A percentile compares a stretch with the other conserved stretches of the same genome.
Conservation (phyloP, 805 yeast species). For the Ogataea sp. region DNA sequence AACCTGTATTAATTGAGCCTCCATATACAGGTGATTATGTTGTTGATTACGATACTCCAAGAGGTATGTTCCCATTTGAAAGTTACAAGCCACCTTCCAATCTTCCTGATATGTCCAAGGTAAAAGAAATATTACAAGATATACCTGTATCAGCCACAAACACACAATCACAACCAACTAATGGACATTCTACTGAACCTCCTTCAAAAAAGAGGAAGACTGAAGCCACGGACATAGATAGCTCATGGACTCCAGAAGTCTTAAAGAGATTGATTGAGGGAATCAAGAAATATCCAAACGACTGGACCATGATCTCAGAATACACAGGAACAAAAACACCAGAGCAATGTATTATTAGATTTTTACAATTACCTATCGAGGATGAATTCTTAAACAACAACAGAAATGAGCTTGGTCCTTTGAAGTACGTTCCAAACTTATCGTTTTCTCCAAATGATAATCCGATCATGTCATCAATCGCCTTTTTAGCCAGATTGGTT, state of each 20-base stretch:
- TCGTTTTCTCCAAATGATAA: slow-evolving; percentile 84
- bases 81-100: slow-evolving; percentile 63
- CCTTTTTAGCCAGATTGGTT: slow-evolving; percentile 77
- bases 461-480: slow-evolving; percentile 88
- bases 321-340: slow-evolving; percentile 62
- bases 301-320: slow-evolving; percentile 73
- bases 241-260: slow-evolving; percentile 63
- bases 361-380: slow-evolving; percentile 74
- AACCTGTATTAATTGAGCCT: slow-evolving; percentile 62
- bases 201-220: slow-evolving; percentile 15
- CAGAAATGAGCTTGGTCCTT: slow-evolving; percentile 52
- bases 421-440: slow-evolving; percentile 74
- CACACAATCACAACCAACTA: background rate
- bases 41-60: slow-evolving; percentile 78
- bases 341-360: slow-evolving; percentile 74
- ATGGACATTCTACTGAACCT: slow-evolving; percentile 4
- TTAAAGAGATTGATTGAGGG: slow-evolving; percentile 54
- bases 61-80: slow-evolving; percentile 89
- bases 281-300: slow-evolving; percentile 52
- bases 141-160: background rate
- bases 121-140: slow-evolving; percentile 15
- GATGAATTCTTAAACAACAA: slow-evolving; percentile 53
- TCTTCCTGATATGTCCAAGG: slow-evolving; percentile 23
- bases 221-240: slow-evolving; percentile 27
- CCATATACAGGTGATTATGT: slow-evolving; percentile 73